Conservation (phyloP, 2,329 filamentous ascomycete species). For the Aspergillus alliaceus region DNA sequence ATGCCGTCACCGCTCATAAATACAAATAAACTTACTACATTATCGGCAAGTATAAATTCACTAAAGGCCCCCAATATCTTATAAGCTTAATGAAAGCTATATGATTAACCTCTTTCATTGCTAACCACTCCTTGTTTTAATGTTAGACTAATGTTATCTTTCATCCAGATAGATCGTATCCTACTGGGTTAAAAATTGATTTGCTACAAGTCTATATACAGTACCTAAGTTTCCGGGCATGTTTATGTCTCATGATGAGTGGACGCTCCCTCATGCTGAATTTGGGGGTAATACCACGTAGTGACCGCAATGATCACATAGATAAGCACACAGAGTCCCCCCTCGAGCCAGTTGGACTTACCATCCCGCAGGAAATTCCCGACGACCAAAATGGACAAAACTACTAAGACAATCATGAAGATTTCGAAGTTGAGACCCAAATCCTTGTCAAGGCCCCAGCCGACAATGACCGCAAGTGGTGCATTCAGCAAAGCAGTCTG, state of each 20-base stretch:
- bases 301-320: conserved; percentile 64
- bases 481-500: conserved; percentile 89
- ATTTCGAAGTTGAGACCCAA: conserved; percentile 85
- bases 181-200: no score
- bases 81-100: no score
- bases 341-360: conserved; percentile 89
- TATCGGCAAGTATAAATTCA: no score
- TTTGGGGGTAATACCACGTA: conserved; percentile 63
- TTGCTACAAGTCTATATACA: no score
- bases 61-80: no score
- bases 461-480: conserved; percentile 77
- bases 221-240: not conserved
- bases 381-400: conserved; percentile 81
- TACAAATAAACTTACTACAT: not conserved
- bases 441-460: conserved; percentile 69
- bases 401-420: conserved; percentile 79
- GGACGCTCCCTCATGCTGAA: conserved; percentile 23
- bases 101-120: no score
- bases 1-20: not conserved
- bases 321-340: conserved; percentile 69
- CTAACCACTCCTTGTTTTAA: no score
- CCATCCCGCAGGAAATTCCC: conserved; percentile 85
- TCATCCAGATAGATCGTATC: no score
- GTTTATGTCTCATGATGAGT: not conserved
- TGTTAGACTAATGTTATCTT: no score